Percentiles rank a stretch among this genome's conserved stretches.
Evolutionary conservation across 148 eudicot species (phyloP).

Genomic region (Arctostaphylos glauca): DNA sequence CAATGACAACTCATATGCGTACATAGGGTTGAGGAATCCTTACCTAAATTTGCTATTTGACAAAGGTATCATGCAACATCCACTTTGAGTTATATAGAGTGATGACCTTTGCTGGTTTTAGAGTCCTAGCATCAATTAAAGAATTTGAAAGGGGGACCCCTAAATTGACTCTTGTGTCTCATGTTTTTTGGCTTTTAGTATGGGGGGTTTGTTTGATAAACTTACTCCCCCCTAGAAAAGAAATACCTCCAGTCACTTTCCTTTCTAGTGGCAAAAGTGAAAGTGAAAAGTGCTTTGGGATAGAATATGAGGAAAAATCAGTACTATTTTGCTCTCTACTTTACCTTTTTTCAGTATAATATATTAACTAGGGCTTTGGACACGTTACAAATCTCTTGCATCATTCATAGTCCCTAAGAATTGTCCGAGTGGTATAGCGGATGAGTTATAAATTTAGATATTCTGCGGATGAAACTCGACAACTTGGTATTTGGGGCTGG

Average conservation of each 20-base stretch:
- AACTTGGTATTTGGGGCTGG: too few relatives aligned
- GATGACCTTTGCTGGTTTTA: constrained; percentile 14
- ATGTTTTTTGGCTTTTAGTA: constrained; percentile 2
- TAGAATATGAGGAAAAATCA: not conserved
- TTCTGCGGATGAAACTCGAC: too few relatives aligned
- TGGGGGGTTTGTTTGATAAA: constrained; percentile 11
- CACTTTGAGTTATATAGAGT: not conserved
- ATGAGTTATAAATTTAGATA: too few relatives aligned
- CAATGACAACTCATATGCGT: constrained; percentile 9
- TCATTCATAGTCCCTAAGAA: not conserved
- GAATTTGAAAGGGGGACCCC: constrained; percentile 7
- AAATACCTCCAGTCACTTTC: constrained; percentile 12
- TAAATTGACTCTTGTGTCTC: constrained; percentile 5
- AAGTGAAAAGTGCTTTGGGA: constrained; percentile 1
- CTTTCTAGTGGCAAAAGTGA: not conserved
- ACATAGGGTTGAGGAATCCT: constrained; percentile 1
- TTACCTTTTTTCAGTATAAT: not conserved
- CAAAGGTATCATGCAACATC: constrained; percentile 8
- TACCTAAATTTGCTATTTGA: constrained; percentile 12
- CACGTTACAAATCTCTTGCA: not conserved
- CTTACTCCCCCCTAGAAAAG: not conserved
- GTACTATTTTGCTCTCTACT: not conserved
- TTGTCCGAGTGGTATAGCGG: too few relatives aligned
- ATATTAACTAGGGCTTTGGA: constrained; percentile 4
- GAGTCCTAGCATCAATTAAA: not conserved